Conservation (phyloP, 129 eudicot genomes). For the Rutidosis leptorrhynchoides region DNA sequence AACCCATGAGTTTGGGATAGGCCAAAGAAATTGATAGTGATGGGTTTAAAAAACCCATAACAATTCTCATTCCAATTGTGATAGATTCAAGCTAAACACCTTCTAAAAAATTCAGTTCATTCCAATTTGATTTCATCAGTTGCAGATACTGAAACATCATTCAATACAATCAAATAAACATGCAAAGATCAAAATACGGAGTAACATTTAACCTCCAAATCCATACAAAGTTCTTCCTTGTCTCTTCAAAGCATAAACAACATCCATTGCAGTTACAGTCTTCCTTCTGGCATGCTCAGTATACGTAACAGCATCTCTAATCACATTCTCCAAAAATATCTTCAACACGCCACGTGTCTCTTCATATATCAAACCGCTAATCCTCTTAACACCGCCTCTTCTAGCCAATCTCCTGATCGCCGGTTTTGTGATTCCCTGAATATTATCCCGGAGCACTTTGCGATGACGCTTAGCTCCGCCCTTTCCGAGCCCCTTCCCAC, state of each 20-base stretch:
- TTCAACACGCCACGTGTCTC: constrained; percentile 29
- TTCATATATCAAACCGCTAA: constrained; percentile 28
- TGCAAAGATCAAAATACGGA: background rate
- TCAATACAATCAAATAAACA: background rate
- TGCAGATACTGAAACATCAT: background rate
- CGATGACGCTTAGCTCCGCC: constrained; percentile 34
- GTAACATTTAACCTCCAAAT: constrained; percentile 13
- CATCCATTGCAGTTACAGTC: constrained; percentile 30
- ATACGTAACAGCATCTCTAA: constrained; percentile 30
- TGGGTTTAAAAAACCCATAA: no score
- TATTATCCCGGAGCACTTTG: constrained; percentile 29
- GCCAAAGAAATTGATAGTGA: no score
- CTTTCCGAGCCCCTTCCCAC: constrained; percentile 29
- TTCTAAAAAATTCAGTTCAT: background rate
- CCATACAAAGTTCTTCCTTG: constrained; percentile 23
- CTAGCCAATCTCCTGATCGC: constrained; percentile 33
- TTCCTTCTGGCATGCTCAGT: constrained; percentile 29
- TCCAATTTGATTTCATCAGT: background rate
- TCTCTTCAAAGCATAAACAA: constrained; percentile 29
- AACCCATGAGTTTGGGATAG: no score
- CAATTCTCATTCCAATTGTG: no score
- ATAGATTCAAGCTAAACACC: no score
- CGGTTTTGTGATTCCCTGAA: constrained; percentile 30
- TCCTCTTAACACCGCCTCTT: constrained; percentile 32
- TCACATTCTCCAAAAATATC: constrained; percentile 35